phyloP scores from a whole-genome alignment of 129 eudicot genomes.

The Chrysanthemum seticuspe region DNA sequence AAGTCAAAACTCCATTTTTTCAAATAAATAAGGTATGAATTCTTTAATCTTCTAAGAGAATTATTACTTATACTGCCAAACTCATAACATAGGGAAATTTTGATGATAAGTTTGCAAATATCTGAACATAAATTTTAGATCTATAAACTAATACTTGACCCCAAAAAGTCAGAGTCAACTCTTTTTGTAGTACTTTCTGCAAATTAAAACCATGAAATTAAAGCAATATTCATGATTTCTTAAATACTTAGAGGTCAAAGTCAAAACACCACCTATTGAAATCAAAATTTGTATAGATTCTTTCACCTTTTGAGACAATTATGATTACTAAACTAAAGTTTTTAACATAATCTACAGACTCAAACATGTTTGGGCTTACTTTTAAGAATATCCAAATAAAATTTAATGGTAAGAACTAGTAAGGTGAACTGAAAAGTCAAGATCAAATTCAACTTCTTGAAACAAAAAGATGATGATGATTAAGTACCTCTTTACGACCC shows the following conservation, averaged over 20 bases:
- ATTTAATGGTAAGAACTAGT: not conserved
- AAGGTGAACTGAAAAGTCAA: not conserved
- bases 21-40: not conserved
- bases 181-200: not conserved
- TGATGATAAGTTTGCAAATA: not conserved
- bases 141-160: conserved; percentile 12
- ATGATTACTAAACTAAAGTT: not conserved
- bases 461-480: not conserved
- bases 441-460: conserved; percentile 9
- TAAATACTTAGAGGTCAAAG: not conserved
- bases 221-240: conserved; percentile 11
- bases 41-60: conserved; percentile 11
- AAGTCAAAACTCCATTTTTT: not conserved
- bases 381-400: not conserved
- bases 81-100: conserved; percentile 1
- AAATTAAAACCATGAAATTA: not conserved
- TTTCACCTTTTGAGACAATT: not conserved
- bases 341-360: not conserved
- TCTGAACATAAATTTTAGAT: not conserved
- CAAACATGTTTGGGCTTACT: not conserved
- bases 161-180: conserved; percentile 23
- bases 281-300: too few species aligned
- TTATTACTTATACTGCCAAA: not conserved
- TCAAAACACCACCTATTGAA: too few species aligned
- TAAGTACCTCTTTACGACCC: conserved; percentile 66